Evolutionary conservation across 2,329 filamentous ascomycete genomes (phyloP).

Genomic region (Allantophomopsis lycopodina): DNA sequence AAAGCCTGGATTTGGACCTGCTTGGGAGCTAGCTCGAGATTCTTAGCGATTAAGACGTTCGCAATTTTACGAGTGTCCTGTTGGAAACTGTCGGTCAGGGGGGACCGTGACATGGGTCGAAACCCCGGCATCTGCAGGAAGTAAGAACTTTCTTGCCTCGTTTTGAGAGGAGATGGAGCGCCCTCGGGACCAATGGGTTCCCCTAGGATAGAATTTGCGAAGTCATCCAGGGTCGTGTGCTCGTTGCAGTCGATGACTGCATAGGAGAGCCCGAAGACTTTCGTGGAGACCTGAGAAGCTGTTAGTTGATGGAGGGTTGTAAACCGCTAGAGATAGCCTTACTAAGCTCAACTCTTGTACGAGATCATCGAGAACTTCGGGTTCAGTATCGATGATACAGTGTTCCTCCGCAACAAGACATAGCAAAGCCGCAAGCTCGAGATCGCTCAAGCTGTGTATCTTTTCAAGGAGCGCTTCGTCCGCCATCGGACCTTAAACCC

Average conservation of each 20-base stretch:
- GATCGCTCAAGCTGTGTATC: slow-evolving; percentile 68
- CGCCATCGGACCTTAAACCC: slow-evolving; percentile 33
- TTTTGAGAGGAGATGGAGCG: slow-evolving; percentile 12
- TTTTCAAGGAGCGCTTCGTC: slow-evolving; percentile 48
- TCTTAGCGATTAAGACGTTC: slow-evolving; percentile 70
- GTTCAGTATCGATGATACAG: slow-evolving; percentile 69
- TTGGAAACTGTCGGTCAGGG: slow-evolving; percentile 17
- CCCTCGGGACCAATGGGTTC: slow-evolving; percentile 9
- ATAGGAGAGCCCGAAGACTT: slow-evolving; percentile 60
- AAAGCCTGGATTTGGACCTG: slow-evolving; percentile 71
- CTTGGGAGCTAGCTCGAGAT: slow-evolving; percentile 61
- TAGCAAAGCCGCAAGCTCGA: slow-evolving; percentile 76
- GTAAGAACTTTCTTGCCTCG: slow-evolving; percentile 17
- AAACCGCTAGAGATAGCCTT: slow-evolving; percentile 5
- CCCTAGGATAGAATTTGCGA: slow-evolving; percentile 49
- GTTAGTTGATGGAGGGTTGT: slow-evolving; percentile 2
- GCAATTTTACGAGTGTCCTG: slow-evolving; percentile 47
- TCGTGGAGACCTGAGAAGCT: slow-evolving; percentile 41
- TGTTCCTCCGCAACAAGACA: slow-evolving; percentile 74
- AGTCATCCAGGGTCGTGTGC: slow-evolving; percentile 67
- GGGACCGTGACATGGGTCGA: slow-evolving; percentile 12
- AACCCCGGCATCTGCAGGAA: slow-evolving; percentile 15
- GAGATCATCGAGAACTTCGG: slow-evolving; percentile 49
- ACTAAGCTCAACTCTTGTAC: slow-evolving; percentile 62
- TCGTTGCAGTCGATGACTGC: slow-evolving; percentile 60